A percentile compares a stretch with the other conserved stretches of the same genome.
These are phyloP conservation scores for Penicillium sp. DNA, from an alignment of 2,329 filamentous ascomycete species.

Conservation along the genomic window DNA sequence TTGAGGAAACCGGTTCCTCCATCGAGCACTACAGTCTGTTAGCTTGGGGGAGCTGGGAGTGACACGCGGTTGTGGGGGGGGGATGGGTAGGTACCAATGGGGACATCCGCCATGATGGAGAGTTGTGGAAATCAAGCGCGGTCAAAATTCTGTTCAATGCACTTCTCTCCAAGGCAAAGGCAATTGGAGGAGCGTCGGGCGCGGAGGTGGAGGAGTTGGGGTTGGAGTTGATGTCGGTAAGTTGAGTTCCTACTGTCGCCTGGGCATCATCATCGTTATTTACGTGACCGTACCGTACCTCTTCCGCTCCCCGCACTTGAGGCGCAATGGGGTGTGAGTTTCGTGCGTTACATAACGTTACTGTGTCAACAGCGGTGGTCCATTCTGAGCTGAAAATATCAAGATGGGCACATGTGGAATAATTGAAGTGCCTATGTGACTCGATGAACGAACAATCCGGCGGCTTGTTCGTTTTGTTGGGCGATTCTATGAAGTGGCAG, in stretches of 20 bases:
- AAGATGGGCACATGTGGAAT: not conserved
- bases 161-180: constrained; percentile 15
- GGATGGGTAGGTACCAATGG: constrained; percentile 47
- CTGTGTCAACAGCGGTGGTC: constrained; percentile 3
- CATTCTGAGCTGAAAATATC: not conserved
- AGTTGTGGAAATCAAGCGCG: constrained; percentile 9
- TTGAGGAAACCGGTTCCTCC: constrained; percentile 99
- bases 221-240: constrained; percentile 23
- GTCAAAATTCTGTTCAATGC: constrained; percentile 2
- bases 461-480: not conserved
- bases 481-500: not conserved
- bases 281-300: constrained; percentile 31
- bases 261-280: constrained; percentile 28
- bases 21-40: constrained; percentile 77
- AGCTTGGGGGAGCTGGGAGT: constrained; percentile 30
- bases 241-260: constrained; percentile 18
- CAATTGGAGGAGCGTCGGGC: constrained; percentile 19
- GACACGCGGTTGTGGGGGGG: constrained; percentile 25
- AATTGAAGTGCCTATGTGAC: not conserved
- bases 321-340: constrained; percentile 1
- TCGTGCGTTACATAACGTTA: constrained; percentile 21
- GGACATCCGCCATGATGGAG: constrained; percentile 50
- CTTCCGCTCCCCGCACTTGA: constrained; percentile 18
- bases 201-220: constrained; percentile 20
- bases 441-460: not conserved